phyloP scores from a whole-genome alignment of 2,329 filamentous ascomycete species.

The Colletotrichum plurivorum region DNA sequence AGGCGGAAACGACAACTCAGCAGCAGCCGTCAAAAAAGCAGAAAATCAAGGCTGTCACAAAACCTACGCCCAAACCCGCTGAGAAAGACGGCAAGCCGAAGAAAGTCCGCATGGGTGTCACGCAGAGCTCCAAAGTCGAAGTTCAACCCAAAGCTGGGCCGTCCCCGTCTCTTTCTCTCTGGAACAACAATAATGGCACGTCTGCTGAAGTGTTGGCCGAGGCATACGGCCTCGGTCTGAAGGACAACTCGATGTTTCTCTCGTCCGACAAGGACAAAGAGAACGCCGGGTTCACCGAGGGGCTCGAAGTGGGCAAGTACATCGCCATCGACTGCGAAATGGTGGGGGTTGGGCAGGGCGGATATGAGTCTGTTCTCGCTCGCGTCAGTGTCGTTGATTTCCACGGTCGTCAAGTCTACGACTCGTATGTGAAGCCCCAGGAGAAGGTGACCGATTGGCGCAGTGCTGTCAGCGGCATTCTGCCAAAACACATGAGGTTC shows the following conservation, averaged over 20 bases:
- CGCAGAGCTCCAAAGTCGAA: constrained; percentile 63
- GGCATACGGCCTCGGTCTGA: constrained; percentile 71
- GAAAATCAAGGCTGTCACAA: constrained; percentile 43
- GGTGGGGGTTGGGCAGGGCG: constrained; percentile 86
- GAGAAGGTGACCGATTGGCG: constrained; percentile 91
- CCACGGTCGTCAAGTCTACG: constrained; percentile 92
- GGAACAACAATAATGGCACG: constrained; percentile 73
- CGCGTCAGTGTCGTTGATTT: constrained; percentile 94
- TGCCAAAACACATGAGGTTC: constrained; percentile 77
- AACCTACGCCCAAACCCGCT: constrained; percentile 36
- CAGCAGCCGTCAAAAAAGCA: constrained; percentile 47
- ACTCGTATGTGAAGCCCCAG: constrained; percentile 87
- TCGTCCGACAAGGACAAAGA: constrained; percentile 64
- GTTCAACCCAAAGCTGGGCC: constrained; percentile 55
- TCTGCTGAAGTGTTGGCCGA: constrained; percentile 72
- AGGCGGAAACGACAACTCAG: constrained; percentile 51
- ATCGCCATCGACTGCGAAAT: constrained; percentile 97
- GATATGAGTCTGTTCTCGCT: constrained; percentile 82
- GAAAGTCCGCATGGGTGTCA: constrained; percentile 66
- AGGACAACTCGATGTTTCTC: constrained; percentile 62
- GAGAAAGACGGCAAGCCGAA: constrained; percentile 46
- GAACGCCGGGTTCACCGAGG: constrained; percentile 74
- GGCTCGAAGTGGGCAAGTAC: constrained; percentile 86
- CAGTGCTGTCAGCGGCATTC: constrained; percentile 87
- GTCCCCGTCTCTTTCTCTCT: constrained; percentile 70